Evolutionary conservation across 257 asterid genomes (phyloP), one percentile per base, ranked within the genome.

Genomic region (Plectranthus barbatus): DNA sequence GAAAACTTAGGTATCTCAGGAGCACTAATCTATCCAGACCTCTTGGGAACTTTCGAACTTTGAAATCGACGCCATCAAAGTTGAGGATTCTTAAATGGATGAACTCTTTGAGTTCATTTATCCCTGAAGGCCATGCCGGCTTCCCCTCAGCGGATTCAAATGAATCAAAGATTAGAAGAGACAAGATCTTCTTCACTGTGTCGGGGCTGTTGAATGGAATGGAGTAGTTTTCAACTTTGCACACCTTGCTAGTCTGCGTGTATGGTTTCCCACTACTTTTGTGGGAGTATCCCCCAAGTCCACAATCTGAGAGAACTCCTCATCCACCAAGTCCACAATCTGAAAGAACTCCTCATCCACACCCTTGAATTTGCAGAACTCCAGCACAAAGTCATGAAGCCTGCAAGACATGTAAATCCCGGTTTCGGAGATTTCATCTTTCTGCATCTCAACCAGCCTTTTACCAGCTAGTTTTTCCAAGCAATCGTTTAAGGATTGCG

Each of bases 1-100:
- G 60, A 1, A 80, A 80, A 24, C 85, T 36, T 19, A 80, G 44
- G 62, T 74, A 65, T 54, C 66, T 72, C 2, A 80, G 66, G 26
- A 44, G 13, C 1, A 14, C 9, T 15, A 71, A 58, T 13, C 31
- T 42, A 2, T 18, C 68, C 0, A 70, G 23, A 1, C 45, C 53
- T 17, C 9, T 40, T 36, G 0, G 74, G 55, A 0, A 19, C 7
- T 41, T 68, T 19, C 49, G 17, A 7, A 2, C 12, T 36, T 5
- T 21, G 8, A 74, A 61, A 29, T 65, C 23, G 0, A 64, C 4
- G 6, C 59, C 53, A 0, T 69, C 69, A n/a, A 80, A 51, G 45
- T 37, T 44, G 4, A 80, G 12, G 36, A 62, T 14, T 31, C 75
- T 49, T 10, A 72, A 24, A 6, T 3, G 0, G 12, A 9, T 9